Percentiles rank a stretch among this genome's conserved stretches.
phyloP scores from a whole-genome alignment of 169 alveolate species.

The Plasmodium vivax region DNA sequence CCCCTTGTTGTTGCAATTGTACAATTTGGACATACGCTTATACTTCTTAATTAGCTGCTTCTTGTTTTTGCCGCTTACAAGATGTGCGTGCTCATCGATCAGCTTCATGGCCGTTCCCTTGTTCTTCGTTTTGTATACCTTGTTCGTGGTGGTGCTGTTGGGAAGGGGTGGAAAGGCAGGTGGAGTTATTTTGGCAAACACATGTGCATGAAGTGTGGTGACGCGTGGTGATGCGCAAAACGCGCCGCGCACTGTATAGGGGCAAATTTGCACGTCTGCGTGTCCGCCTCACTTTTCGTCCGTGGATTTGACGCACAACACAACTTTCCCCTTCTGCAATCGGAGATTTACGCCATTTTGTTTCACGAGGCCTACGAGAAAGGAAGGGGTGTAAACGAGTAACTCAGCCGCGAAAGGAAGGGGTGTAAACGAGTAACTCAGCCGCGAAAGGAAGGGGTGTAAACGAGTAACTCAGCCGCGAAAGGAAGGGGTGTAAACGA shows the following conservation, averaged over 20 bases:
- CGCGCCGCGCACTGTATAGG: neutral
- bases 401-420: neutral
- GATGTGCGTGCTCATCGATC: slow-evolving; percentile 5
- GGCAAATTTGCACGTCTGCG: neutral
- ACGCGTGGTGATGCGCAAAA: neutral
- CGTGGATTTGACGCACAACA: slow-evolving; percentile 26
- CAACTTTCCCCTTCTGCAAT: slow-evolving; percentile 29
- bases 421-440: too few species aligned
- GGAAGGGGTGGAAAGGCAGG: neutral
- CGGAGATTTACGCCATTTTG: slow-evolving; percentile 27
- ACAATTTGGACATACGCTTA: slow-evolving; percentile 46
- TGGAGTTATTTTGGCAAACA: neutral
- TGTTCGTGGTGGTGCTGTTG: slow-evolving; percentile 1
- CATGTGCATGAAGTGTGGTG: neutral
- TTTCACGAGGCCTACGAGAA: slow-evolving; percentile 16
- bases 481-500: neutral
- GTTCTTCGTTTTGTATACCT: slow-evolving; percentile 20
- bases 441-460: too few species aligned
- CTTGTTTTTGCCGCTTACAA: neutral
- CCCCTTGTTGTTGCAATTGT: neutral
- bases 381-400: neutral
- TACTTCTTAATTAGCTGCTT: slow-evolving; percentile 24
- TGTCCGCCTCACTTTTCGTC: neutral
- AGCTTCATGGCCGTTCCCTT: slow-evolving; percentile 5
- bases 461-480: too few species aligned